Percentiles rank a stretch among this genome's conserved stretches.
phyloP scores from a whole-genome alignment of 1,284 basidiomycete species.

The Rhodofomes roseus region DNA sequence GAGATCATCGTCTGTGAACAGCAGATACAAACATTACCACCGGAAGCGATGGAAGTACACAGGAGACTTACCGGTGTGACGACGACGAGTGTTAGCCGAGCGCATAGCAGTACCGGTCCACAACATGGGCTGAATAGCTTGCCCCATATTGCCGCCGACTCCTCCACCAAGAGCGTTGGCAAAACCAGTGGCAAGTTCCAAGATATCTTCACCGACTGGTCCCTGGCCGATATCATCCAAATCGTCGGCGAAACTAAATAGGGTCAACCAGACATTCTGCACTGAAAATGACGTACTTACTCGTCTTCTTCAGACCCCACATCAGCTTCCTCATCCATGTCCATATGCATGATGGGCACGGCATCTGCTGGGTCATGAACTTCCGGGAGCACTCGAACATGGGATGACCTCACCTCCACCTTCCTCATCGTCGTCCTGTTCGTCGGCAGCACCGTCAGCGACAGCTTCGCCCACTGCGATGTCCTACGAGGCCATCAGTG shows the following conservation, averaged over 20 bases:
- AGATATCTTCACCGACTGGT: constrained; percentile 41
- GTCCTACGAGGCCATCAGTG: constrained; percentile 41
- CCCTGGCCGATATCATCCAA: constrained; percentile 41
- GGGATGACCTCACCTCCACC: constrained; percentile 29
- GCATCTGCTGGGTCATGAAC: constrained; percentile 5
- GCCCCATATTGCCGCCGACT: constrained; percentile 21
- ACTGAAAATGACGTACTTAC: constrained; percentile 35
- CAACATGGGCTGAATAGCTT: constrained; percentile 48
- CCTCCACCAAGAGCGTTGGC: constrained; percentile 33
- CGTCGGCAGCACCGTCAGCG: constrained; percentile 39
- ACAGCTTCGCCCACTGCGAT: constrained; percentile 39
- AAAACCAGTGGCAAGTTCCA: constrained; percentile 51
- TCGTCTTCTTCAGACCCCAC: constrained; percentile 72
- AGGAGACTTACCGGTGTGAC: constrained; percentile 41
- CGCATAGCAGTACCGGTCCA: constrained; percentile 32
- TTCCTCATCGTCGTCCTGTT: constrained; percentile 41
- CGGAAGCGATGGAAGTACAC: constrained; percentile 10
- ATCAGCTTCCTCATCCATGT: constrained; percentile 50
- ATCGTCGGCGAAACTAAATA: constrained; percentile 45
- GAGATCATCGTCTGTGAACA: constrained; percentile 44
- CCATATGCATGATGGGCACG: constrained; percentile 30
- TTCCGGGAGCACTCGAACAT: not conserved
- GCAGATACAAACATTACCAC: constrained; percentile 5
- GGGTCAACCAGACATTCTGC: not conserved
- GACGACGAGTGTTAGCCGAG: constrained; percentile 42